These are phyloP conservation scores for Gillenia trifoliata DNA, from an alignment of 306 rosid genomes.

Conservation along the genomic window DNA sequence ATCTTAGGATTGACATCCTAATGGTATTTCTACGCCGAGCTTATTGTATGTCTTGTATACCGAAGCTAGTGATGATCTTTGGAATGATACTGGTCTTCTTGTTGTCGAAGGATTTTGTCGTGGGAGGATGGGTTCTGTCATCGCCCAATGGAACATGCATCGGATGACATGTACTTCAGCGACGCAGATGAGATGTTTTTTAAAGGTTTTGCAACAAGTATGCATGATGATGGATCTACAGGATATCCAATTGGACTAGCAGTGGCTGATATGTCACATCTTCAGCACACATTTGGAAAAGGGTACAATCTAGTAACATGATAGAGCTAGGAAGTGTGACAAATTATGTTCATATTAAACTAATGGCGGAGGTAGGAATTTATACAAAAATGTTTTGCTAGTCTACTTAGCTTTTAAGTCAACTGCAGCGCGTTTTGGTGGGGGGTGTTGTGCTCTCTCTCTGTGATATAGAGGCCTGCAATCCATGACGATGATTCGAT, in stretches of 20 bases:
- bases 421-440: too few species aligned
- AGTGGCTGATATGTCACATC: constrained; percentile 55
- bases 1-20: neutral
- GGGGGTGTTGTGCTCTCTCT: too few species aligned
- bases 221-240: constrained; percentile 21
- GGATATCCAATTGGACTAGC: constrained; percentile 43
- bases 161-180: constrained; percentile 29
- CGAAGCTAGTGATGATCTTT: constrained; percentile 12
- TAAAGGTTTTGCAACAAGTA: constrained; percentile 29
- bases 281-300: constrained; percentile 62
- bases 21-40: neutral
- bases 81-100: constrained; percentile 17
- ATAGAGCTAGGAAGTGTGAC: too few species aligned
- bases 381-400: too few species aligned
- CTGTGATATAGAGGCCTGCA: too few species aligned
- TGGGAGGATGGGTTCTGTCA: constrained; percentile 76
- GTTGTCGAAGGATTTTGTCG: constrained; percentile 59
- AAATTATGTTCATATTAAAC: too few species aligned
- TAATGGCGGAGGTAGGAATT: too few species aligned
- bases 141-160: constrained; percentile 27
- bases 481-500: too few species aligned
- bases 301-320: constrained; percentile 72
- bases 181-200: constrained; percentile 24
- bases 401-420: too few species aligned
- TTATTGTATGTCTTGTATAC: neutral